Evolutionary conservation across 2,329 filamentous ascomycete species (phyloP), one percentile per base, ranked within the genome.

Genomic region (Hymenoscyphus fraxineus): DNA sequence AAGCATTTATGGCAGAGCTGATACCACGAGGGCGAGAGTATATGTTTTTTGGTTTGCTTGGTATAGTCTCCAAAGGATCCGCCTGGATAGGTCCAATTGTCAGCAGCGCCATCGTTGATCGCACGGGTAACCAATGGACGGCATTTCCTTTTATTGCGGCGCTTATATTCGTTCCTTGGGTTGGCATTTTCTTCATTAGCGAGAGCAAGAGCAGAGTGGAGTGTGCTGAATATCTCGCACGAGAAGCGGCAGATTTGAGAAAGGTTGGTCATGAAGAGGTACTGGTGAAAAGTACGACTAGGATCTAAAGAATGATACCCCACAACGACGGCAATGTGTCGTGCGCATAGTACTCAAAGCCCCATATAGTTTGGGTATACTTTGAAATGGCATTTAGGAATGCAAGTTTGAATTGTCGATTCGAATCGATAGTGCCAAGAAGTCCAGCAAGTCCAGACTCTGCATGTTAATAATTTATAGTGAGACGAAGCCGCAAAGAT

Each of bases 61-160:
- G 72, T 6, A 75, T 75, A 41, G 73, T 74, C 3, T 72, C 71
- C 0, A 74, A 74, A 56, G 73, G 73, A 7, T 72, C 70, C 13
- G 68, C 72, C 6, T 74, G 73, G 73, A 73, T 74, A 47, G 73
- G 73, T 0, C 73, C 73, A 2, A 73, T 74, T 56, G 72, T 74
- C 6, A 68, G 65, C 31, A 72, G 71, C 65, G 73, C 73, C 10
- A 74, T 74, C 55, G 69, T 72, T 9, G 72, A 74, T 59, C 60
- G n/a, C 3, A 72, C 66, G 57, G 73, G 70, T 5, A 74, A 71
- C 47, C 69, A 73, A 47, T 73, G 69, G 69, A 69, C 69, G 2
- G 65, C 69, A 12, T 75, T 73, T 51, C 70, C 72, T 1, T 74
- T 69, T 55, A 69, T 71, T 3, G 72, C 71, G 13, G 69, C 73